phyloP scores from a whole-genome alignment of 2,329 filamentous ascomycete species.

The Blastomyces gilchristii region DNA sequence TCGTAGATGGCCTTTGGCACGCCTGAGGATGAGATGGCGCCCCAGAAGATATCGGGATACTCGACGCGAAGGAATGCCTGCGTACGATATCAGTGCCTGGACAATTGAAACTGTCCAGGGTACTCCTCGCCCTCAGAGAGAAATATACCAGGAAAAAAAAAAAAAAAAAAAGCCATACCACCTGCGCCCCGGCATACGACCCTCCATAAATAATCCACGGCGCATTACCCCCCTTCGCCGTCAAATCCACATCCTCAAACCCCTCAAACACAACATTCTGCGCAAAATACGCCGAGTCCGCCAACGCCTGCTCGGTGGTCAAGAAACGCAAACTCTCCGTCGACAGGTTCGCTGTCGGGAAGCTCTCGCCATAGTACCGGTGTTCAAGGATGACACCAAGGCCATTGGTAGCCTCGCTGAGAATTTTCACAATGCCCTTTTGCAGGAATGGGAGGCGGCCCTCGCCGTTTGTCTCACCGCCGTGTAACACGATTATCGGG shows the following conservation, averaged over 20 bases:
- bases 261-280: slow-evolving; percentile 60
- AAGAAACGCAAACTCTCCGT: slow-evolving; percentile 68
- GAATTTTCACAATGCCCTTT: slow-evolving; percentile 63
- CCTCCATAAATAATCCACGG: slow-evolving; percentile 75
- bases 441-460: slow-evolving; percentile 59
- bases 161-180: slow-evolving; percentile 21
- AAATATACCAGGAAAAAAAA: neutral
- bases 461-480: slow-evolving; percentile 56
- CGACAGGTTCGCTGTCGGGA: slow-evolving; percentile 55
- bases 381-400: slow-evolving; percentile 76
- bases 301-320: slow-evolving; percentile 71
- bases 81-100: neutral
- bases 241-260: slow-evolving; percentile 54
- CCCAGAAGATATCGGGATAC: slow-evolving; percentile 72
- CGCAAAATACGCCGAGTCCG: slow-evolving; percentile 74
- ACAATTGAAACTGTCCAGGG: neutral
- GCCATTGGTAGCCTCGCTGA: slow-evolving; percentile 61
- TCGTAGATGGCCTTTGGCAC: slow-evolving; percentile 69
- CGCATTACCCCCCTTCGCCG: slow-evolving; percentile 48
- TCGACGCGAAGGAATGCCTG: slow-evolving; percentile 59
- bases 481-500: slow-evolving; percentile 66
- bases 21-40: slow-evolving; percentile 67
- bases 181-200: slow-evolving; percentile 72
- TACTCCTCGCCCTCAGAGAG: neutral
- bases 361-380: slow-evolving; percentile 72